Evolutionary conservation across 192 early-diverging fungal genomes (phyloP), one percentile per base, ranked within the genome.

Genomic region (Coemansia sp.): DNA sequence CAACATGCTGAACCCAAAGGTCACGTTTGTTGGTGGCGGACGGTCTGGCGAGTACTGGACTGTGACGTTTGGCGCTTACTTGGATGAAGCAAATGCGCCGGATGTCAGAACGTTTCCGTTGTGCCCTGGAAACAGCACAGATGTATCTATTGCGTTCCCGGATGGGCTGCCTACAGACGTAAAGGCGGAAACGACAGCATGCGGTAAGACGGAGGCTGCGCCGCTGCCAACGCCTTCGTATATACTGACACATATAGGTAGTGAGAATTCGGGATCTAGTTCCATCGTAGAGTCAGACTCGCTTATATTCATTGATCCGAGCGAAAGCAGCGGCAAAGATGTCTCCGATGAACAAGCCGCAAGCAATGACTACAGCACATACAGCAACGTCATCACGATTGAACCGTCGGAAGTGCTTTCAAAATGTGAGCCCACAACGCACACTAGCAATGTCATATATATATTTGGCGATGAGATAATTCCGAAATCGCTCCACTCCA

Each of bases 1-100:
- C 68, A 77, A 77, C 48, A 83, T 83, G 3, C 60, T 83, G 20
- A 59, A 64, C 18, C 49, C 51, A 1, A 26, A 23, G 0, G 71
- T 55, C 21, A 70, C 62, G 10, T 77, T 68, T 60, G 26, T 83
- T 18, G 80, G 80, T n/a, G 67, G 57, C 21, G 80, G 80, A 0
- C 67, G 80, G 8, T 77, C 75, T 35, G 80, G 80, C 18, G 75
- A 83, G 68, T 83, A 60, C 62, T 83, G 80, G 80, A 68, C 65
- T 0, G 60, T 77, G 2, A 53, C 55, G 12, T 69, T 83, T 68
- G 73, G 62, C 16, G 55, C 67, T 2, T 67, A 67, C 12, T 16
- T 64, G 38, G 67, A 76, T 49, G 41, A 34, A 2, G 30, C 44
- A 2, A 39, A 39, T 9, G 73, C 56, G 5, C 79, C 79, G 0